phyloP scores from a whole-genome alignment of 495 filamentous ascomycete species.

The Glarea lozoyensis region DNA sequence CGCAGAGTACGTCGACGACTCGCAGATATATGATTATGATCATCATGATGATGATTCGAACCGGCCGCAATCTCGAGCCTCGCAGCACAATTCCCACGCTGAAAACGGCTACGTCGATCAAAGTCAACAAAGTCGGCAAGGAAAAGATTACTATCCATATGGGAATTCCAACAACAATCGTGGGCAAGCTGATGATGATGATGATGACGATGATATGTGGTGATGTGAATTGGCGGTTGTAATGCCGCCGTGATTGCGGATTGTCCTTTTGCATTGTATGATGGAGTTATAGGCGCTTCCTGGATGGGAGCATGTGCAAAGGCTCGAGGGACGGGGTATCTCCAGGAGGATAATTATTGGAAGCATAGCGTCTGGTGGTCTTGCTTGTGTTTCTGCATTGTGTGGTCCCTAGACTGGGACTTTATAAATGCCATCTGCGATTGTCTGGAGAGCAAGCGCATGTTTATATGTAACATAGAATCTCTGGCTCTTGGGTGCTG shows the following conservation, averaged over 20 bases:
- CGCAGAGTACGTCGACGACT: conserved; percentile 46
- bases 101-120: conserved; percentile 33
- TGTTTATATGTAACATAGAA: conserved; percentile 18
- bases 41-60: conserved; percentile 37
- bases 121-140: conserved; percentile 14
- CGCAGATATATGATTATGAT: conserved; percentile 50
- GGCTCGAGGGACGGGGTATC: conserved; percentile 6
- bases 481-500: conserved; percentile 1
- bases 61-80: conserved; percentile 41
- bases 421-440: conserved; percentile 13
- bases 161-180: conserved; percentile 9
- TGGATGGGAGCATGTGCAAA: conserved; percentile 8
- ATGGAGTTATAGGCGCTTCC: conserved; percentile 19
- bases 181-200: conserved; percentile 11
- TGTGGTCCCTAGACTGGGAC: conserved; percentile 2
- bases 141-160: conserved; percentile 19
- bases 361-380: conserved; percentile 20
- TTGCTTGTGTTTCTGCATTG: conserved; percentile 1
- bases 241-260: too few species aligned
- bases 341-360: conserved; percentile 10
- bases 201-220: conserved; percentile 24
- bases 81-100: conserved; percentile 43
- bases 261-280: conserved; percentile 21
- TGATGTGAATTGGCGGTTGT: conserved; percentile 13
- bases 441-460: background rate